Evolutionary conservation across 495 filamentous ascomycete species (phyloP).

Genomic region (Umbilicaria muhlenbergii): DNA sequence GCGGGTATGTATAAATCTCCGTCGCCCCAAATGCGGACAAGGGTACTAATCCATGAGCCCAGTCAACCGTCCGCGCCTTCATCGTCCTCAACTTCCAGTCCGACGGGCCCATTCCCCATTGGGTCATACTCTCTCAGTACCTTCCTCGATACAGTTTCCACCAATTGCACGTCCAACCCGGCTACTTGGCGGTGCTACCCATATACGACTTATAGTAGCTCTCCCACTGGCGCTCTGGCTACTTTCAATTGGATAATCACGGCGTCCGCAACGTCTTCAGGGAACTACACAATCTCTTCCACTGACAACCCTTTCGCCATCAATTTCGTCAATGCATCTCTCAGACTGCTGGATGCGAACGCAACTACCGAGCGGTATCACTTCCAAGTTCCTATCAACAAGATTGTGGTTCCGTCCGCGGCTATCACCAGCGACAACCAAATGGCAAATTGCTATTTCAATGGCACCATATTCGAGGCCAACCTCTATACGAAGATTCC

Average conservation of each 20-base stretch:
- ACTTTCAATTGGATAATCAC: slow-evolving; percentile 43
- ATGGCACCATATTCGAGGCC: slow-evolving; percentile 29
- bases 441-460: slow-evolving; percentile 31
- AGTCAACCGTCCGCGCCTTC: not conserved
- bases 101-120: slow-evolving; percentile 26
- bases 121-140: slow-evolving; percentile 39
- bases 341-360: slow-evolving; percentile 20
- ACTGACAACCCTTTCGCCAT: slow-evolving; percentile 33
- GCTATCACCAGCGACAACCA: slow-evolving; percentile 15
- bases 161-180: slow-evolving; percentile 34
- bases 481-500: slow-evolving; percentile 36
- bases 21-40: not conserved
- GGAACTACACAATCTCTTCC: slow-evolving; percentile 23
- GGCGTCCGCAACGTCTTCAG: slow-evolving; percentile 2
- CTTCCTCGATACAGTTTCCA: slow-evolving; percentile 30
- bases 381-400: slow-evolving; percentile 29
- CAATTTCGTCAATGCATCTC: slow-evolving; percentile 22
- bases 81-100: slow-evolving; percentile 3
- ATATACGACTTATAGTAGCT: slow-evolving; percentile 25
- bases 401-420: slow-evolving; percentile 25
- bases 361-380: slow-evolving; percentile 28
- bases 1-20: slow-evolving; percentile 3
- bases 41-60: not conserved
- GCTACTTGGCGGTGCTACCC: slow-evolving; percentile 41
- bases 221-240: slow-evolving; percentile 18